Conservation (phyloP, 495 filamentous ascomycete genomes). For the Acidomyces sp. region DNA sequence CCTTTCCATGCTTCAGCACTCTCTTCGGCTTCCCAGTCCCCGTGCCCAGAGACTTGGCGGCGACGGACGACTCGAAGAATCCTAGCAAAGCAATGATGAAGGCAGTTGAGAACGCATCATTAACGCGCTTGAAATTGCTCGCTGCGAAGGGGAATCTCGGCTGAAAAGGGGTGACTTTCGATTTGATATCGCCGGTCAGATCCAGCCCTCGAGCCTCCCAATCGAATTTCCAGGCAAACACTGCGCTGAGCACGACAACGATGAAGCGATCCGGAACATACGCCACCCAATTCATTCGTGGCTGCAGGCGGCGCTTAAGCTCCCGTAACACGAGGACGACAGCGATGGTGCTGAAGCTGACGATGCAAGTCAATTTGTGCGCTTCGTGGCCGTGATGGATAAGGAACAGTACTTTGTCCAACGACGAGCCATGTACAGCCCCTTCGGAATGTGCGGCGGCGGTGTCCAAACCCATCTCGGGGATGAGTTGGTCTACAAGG, state of each 20-base stretch:
- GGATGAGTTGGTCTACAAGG: slow-evolving; percentile 84
- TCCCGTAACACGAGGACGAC: slow-evolving; percentile 76
- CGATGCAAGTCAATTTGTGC: slow-evolving; percentile 58
- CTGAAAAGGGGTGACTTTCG: slow-evolving; percentile 53
- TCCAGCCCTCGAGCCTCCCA: slow-evolving; percentile 76
- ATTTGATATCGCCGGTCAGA: slow-evolving; percentile 68
- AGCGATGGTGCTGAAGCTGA: slow-evolving; percentile 66
- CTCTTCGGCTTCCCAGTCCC: slow-evolving; percentile 10
- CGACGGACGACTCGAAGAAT: slow-evolving; percentile 98
- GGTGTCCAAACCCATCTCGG: slow-evolving; percentile 66
- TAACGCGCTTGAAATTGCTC: slow-evolving; percentile 62
- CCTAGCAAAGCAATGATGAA: slow-evolving; percentile 90
- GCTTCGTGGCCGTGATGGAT: slow-evolving; percentile 47
- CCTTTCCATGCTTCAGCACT: slow-evolving; percentile 1
- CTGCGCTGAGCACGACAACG: slow-evolving; percentile 73
- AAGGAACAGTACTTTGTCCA: slow-evolving; percentile 74
- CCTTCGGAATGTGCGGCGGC: slow-evolving; percentile 41
- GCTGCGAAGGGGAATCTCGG: slow-evolving; percentile 77
- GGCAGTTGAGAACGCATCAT: slow-evolving; percentile 78
- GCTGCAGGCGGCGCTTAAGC: slow-evolving; percentile 70
- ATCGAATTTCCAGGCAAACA: slow-evolving; percentile 61
- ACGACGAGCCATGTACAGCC: slow-evolving; percentile 66
- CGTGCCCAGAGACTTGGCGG: slow-evolving; percentile 72
- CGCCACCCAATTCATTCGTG: slow-evolving; percentile 64
- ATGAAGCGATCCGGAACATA: slow-evolving; percentile 89